phyloP scores from a whole-genome alignment of 139 green algal genomes.

The Chlamydomonas sp. region DNA sequence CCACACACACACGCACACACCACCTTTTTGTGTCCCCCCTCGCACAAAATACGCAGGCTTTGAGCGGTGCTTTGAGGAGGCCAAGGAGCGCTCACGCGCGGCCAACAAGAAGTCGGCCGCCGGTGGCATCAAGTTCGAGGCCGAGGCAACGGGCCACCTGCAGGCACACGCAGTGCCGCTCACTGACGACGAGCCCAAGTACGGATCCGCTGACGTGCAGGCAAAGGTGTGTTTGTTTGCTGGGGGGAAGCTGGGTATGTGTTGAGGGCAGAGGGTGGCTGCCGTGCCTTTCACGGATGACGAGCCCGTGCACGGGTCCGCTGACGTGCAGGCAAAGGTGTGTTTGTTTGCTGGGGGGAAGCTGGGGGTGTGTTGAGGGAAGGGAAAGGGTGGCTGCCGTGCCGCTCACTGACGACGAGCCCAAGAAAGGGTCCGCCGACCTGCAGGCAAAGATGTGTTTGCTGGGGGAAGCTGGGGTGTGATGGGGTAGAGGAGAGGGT shows the following conservation, averaged over 20 bases:
- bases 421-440: conserved; percentile 63
- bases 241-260: no score
- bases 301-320: conserved; percentile 62
- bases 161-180: conserved; percentile 37
- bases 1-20: no score
- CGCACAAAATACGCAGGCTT: conserved; percentile 38
- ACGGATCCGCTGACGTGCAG: conserved; percentile 26
- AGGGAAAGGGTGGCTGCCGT: no score
- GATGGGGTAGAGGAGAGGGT: no score
- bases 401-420: conserved; percentile 63
- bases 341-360: no score
- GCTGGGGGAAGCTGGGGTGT: no score
- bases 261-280: no score
- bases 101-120: conserved; percentile 37
- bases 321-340: conserved; percentile 16
- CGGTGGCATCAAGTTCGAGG: conserved; percentile 74
- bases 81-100: conserved; percentile 57
- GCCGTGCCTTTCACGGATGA: conserved; percentile 68
- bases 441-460: conserved; percentile 3
- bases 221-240: no score
- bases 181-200: conserved; percentile 84
- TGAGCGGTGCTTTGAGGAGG: conserved; percentile 42
- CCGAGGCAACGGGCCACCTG: conserved; percentile 62
- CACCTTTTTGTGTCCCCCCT: no score
- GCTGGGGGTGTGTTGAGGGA: no score